Percentiles rank a stretch among this genome's conserved stretches.
Conservation (phyloP, 139 green algal species). For the Spirogloea muscicola region DNA sequence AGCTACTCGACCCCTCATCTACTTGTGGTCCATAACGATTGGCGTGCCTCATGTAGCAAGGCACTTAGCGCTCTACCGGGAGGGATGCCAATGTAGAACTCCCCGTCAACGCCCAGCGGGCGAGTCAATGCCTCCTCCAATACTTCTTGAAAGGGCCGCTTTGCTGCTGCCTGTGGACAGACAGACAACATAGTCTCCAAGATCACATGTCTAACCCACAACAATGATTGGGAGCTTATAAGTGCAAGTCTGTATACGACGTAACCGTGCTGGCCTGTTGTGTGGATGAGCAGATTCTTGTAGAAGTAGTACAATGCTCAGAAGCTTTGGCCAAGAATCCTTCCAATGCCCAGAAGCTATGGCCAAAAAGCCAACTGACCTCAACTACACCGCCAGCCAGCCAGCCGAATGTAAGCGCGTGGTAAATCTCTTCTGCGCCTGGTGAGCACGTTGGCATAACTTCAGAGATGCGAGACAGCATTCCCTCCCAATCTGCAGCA, state of each 20-base stretch:
- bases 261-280: too few species aligned
- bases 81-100: slow-evolving; percentile 50
- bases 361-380: too few species aligned
- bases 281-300: too few species aligned
- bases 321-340: too few species aligned
- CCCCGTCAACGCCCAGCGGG: slow-evolving; percentile 41
- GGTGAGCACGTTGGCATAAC: slow-evolving; percentile 2
- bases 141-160: slow-evolving; percentile 25
- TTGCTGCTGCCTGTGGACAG: slow-evolving; percentile 18
- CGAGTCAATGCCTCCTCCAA: slow-evolving; percentile 17
- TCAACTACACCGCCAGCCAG: slow-evolving; percentile 48
- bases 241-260: neutral
- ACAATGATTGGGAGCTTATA: neutral
- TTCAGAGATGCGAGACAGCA: slow-evolving; percentile 23
- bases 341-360: too few species aligned
- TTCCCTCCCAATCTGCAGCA: slow-evolving; percentile 41
- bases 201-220: neutral
- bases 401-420: slow-evolving; percentile 50
- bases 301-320: too few species aligned
- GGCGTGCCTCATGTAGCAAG: too few species aligned
- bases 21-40: too few species aligned
- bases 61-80: too few species aligned
- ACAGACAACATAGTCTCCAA: neutral
- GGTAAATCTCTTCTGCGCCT: slow-evolving; percentile 34
- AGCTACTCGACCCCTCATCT: too few species aligned